These are phyloP conservation scores for Ustilago lituana DNA, from an alignment of 1,284 basidiomycete genomes.

Conservation along the genomic window DNA sequence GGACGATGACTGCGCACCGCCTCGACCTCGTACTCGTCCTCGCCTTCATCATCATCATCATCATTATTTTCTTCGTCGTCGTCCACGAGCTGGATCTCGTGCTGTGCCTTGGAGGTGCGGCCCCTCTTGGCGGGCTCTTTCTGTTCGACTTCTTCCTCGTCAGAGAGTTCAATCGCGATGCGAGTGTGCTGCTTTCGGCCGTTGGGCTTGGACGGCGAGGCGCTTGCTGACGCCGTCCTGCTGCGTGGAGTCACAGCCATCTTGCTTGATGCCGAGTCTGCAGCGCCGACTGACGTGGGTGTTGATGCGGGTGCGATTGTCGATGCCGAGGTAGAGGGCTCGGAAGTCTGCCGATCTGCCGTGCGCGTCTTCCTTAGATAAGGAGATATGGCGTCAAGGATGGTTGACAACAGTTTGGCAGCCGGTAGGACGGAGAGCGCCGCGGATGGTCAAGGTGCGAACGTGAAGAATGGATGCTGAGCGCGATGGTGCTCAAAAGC, in stretches of 20 bases:
- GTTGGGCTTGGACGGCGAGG: slow-evolving; percentile 25
- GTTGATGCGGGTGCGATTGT: not conserved
- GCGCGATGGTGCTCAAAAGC: no score
- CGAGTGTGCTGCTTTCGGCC: slow-evolving; percentile 4
- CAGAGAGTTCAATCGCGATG: slow-evolving; percentile 17
- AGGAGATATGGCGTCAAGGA: slow-evolving; percentile 18
- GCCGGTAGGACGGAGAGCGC: not conserved
- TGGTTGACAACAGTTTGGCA: slow-evolving; percentile 27
- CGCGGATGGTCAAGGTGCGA: not conserved
- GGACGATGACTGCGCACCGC: slow-evolving; percentile 29
- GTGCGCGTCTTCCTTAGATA: slow-evolving; percentile 22
- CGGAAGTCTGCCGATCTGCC: not conserved
- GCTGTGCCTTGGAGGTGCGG: slow-evolving; percentile 8
- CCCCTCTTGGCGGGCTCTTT: slow-evolving; percentile 6
- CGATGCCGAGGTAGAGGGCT: no score
- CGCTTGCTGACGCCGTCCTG: slow-evolving; percentile 23
- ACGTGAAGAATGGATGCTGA: not conserved
- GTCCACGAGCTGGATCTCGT: slow-evolving; percentile 9
- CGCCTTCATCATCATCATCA: slow-evolving; percentile 20
- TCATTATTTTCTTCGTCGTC: slow-evolving; percentile 32
- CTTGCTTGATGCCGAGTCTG: not conserved
- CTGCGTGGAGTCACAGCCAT: slow-evolving; percentile 27
- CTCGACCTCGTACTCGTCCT: slow-evolving; percentile 49
- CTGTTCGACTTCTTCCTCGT: slow-evolving; percentile 22
- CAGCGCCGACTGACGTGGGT: not conserved